Evolutionary conservation across 805 yeast species (phyloP).

Genomic region (Limtongozyma cylindracea): DNA sequence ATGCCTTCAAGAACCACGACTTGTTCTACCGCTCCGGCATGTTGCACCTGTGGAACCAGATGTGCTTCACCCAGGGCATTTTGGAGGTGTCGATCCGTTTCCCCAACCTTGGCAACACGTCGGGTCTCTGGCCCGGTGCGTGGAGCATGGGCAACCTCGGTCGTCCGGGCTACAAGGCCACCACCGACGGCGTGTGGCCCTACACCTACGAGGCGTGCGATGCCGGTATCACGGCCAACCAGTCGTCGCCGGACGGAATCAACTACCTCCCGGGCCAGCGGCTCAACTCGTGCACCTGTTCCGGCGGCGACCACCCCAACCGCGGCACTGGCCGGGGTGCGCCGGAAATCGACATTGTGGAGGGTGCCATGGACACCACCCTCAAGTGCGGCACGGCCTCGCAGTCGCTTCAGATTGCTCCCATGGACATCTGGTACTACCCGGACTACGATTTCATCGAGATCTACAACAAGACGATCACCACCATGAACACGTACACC

Average conservation of each 20-base stretch:
- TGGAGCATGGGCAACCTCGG: conserved; percentile 14
- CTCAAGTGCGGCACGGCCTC: conserved; percentile 5
- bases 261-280: conserved; percentile 13
- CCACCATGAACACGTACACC: conserved; percentile 11
- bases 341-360: conserved; percentile 8
- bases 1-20: conserved; percentile 5
- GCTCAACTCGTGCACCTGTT: conserved; percentile 9
- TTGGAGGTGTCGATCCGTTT: conserved; percentile 7
- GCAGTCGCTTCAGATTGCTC: conserved; percentile 16
- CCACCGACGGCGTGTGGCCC: conserved; percentile 15
- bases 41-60: conserved; percentile 14
- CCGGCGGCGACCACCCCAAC: conserved; percentile 12
- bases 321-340: conserved; percentile 13
- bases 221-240: conserved; percentile 13
- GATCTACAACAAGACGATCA: conserved; percentile 6
- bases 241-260: conserved; percentile 13
- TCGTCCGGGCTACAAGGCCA: conserved; percentile 11
- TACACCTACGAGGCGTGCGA: conserved; percentile 13
- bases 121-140: conserved; percentile 14
- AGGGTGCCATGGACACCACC: conserved; percentile 7
- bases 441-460: conserved; percentile 12
- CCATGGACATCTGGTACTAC: conserved; percentile 16
- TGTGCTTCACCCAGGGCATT: conserved; percentile 10
- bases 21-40: conserved; percentile 8
- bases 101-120: conserved; percentile 8